Evolutionary conservation across 78 protist species (phyloP), one percentile per base, ranked within the genome.

Genomic region (Bodo saltans): DNA sequence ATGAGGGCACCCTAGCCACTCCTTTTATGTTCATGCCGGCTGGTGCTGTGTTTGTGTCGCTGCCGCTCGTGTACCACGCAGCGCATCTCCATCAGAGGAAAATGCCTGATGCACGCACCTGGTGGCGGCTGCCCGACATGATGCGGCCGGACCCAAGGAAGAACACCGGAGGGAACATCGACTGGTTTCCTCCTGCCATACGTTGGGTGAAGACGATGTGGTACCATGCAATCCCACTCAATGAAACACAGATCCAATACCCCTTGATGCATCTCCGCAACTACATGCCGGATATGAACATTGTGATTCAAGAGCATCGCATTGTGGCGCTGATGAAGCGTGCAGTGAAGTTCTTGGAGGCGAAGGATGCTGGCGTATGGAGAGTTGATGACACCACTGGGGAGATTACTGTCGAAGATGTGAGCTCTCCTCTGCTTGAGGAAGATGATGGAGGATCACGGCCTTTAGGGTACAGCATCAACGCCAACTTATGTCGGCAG

Each of bases 1-100:
- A 76, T 38, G 81, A 76, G 12, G 81, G 81, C 30, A 76, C 81
- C 32, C 35, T 76, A 28, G 81, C 42, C 30, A 76, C 81, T 25
- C 69, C 53, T 12, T 76, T 76, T 12, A 42, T 76, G 69, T 29
- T 76, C 32, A 76, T 76, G 81, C 68, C 25, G 25, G 69, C 81
- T 23, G 81, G 81, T 35, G 4, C 67, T 25, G 81, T 39, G 26
- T 76, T 68, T 68, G 8, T 39, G 27, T 32, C 41, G 42, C 42
- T 76, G 72, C 12, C 35, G 81, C 12, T 30, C 69, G 41, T 76
- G 34, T 76, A 42, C 69, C 52, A 38, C 21, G 8, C 17, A 3
- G 26, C 52, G 39, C 28, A n/a, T 26, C 41, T 12, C 67, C 35
- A 67, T 17, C 60, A 47, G 60, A 47, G 17, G 17, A 23, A 8